Evolutionary conservation across 768 basidiomycete species (phyloP).

Genomic region (Auriculariales sp.): DNA sequence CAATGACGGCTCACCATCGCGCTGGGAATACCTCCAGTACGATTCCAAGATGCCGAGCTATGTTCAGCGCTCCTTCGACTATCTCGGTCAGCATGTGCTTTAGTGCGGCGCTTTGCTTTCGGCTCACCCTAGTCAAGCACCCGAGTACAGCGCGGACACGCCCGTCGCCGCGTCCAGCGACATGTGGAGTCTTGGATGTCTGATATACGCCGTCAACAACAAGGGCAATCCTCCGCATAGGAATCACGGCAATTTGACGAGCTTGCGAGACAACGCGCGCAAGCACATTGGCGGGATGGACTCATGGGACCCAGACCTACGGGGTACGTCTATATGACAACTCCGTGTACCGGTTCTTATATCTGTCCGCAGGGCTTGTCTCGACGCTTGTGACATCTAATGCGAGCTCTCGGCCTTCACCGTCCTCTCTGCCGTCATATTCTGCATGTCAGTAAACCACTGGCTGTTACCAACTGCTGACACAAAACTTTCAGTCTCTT

Average conservation of each 20-base stretch:
- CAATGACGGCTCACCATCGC: constrained; percentile 54
- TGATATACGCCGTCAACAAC: constrained; percentile 84
- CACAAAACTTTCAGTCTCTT: constrained; percentile 63
- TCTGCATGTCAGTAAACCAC: constrained; percentile 14
- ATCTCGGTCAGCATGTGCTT: constrained; percentile 49
- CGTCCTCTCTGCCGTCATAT: constrained; percentile 66
- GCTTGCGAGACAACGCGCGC: constrained; percentile 54
- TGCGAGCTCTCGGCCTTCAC: constrained; percentile 56
- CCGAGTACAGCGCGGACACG: constrained; percentile 90
- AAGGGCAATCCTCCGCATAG: constrained; percentile 79
- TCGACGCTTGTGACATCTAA: constrained; percentile 70
- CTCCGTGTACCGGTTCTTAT: constrained; percentile 7
- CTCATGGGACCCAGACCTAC: constrained; percentile 53
- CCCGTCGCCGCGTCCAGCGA: constrained; percentile 76
- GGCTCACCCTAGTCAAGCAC: constrained; percentile 35
- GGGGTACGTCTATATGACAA: constrained; percentile 29
- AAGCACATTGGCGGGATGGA: constrained; percentile 48
- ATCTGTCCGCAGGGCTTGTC: constrained; percentile 44
- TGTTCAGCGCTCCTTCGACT: constrained; percentile 87
- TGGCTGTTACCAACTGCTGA: not conserved
- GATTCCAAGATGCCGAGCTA: constrained; percentile 69
- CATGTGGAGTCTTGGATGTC: constrained; percentile 82
- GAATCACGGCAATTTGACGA: constrained; percentile 62
- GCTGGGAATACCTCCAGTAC: constrained; percentile 84
- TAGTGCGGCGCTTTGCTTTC: not conserved